Percentiles rank a stretch among this genome's conserved stretches.
phyloP scores from a whole-genome alignment of 345 rosid species.

The Arabidopsis arenosa region DNA sequence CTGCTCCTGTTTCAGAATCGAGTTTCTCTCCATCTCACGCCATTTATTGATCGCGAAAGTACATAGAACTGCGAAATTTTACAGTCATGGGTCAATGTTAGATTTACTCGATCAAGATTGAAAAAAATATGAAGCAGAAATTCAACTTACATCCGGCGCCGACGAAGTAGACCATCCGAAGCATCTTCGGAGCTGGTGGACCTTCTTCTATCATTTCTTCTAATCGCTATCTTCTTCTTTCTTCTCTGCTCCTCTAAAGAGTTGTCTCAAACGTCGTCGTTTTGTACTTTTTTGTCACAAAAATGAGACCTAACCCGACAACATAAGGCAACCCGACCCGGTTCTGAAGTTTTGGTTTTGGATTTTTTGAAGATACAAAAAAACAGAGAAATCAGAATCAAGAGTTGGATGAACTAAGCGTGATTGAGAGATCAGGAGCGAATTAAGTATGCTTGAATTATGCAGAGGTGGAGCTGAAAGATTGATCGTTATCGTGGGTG shows the following conservation, averaged over 20 bases:
- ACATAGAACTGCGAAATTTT: conserved; percentile 55
- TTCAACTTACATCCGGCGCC: conserved; percentile 73
- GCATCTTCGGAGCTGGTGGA: conserved; percentile 67
- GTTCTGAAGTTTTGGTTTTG: background rate
- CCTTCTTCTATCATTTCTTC: conserved; percentile 59
- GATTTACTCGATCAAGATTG: background rate
- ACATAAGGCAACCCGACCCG: conserved; percentile 27
- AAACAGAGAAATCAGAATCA: no score
- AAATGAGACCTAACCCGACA: conserved; percentile 33
- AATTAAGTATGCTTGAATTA: no score
- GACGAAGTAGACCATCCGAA: conserved; percentile 65
- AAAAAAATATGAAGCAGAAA: background rate
- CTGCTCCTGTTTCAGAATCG: conserved; percentile 50
- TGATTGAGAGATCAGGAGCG: no score
- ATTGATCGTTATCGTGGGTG: no score
- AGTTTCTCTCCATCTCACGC: conserved; percentile 66
- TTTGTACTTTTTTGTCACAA: background rate
- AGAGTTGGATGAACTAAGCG: no score
- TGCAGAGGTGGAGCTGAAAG: no score
- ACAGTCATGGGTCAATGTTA: background rate
- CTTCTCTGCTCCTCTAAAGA: background rate
- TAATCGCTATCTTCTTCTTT: conserved; percentile 39
- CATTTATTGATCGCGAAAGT: conserved; percentile 70
- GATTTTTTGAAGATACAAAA: no score
- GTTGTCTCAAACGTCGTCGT: conserved; percentile 15